Percentiles rank a stretch among this genome's conserved stretches.
phyloP scores from a whole-genome alignment of 768 basidiomycete genomes.

The Leccinellum luteum region DNA sequence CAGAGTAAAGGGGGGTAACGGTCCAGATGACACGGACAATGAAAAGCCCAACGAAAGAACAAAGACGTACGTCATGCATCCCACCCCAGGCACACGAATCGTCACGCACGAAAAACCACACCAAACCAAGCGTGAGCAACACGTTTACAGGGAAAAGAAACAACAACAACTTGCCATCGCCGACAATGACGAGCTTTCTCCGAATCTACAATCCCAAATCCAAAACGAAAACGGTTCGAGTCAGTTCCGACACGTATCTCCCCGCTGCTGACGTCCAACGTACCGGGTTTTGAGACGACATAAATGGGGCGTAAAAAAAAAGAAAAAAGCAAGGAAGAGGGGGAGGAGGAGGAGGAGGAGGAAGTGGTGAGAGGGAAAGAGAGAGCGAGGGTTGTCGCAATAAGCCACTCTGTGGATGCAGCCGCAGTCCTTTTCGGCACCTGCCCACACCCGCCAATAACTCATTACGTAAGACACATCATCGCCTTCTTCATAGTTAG shows the following conservation, averaged over 20 bases:
- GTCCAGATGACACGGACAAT: not conserved
- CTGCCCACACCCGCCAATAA: slow-evolving; percentile 18
- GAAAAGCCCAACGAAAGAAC: not conserved
- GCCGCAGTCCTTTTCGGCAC: slow-evolving; percentile 28
- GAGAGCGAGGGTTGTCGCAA: slow-evolving; percentile 20
- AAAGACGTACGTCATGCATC: not conserved
- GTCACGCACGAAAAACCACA: not conserved
- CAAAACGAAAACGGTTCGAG: not conserved
- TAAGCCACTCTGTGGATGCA: slow-evolving; percentile 22
- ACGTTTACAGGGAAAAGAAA: not conserved
- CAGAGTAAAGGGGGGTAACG: not conserved
- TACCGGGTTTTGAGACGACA: slow-evolving; percentile 61
- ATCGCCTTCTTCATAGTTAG: slow-evolving; percentile 12
- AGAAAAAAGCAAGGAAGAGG: not conserved
- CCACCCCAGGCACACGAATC: not conserved
- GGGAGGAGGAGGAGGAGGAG: not conserved
- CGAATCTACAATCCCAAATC: slow-evolving; percentile 58
- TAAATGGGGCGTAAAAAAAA: slow-evolving; percentile 10
- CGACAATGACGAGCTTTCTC: slow-evolving; percentile 94
- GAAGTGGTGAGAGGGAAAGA: slow-evolving; percentile 18
- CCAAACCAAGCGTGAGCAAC: not conserved
- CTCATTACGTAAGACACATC: slow-evolving; percentile 27
- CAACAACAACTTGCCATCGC: slow-evolving; percentile 68
- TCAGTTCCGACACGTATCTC: not conserved
- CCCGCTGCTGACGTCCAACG: slow-evolving; percentile 24